Evolutionary conservation across 2,329 filamentous ascomycete species (phyloP).

Genomic region (Microdochium bolleyi): DNA sequence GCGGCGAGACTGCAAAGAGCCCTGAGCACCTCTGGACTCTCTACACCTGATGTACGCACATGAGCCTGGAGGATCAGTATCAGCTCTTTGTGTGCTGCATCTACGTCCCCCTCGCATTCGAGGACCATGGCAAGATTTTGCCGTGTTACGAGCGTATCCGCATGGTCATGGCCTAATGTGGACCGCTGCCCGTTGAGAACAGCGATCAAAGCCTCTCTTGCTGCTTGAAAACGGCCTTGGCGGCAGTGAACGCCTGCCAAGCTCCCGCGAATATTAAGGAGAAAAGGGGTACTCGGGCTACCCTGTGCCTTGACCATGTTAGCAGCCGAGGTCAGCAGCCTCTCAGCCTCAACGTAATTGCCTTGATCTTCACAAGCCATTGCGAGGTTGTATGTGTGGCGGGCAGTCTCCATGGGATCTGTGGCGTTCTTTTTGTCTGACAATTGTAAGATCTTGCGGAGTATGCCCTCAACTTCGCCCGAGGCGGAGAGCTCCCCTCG

Average conservation of each 20-base stretch:
- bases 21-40: not conserved
- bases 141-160: not conserved
- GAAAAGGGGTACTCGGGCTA: not conserved
- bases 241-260: not conserved
- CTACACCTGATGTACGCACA: not conserved
- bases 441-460: not conserved
- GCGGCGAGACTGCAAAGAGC: not conserved
- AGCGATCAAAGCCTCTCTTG: not conserved
- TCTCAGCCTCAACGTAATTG: not conserved
- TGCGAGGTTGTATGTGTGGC: not conserved
- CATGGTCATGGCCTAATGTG: not conserved
- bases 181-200: not conserved
- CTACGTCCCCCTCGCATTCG: not conserved
- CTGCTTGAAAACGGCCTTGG: not conserved
- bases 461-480: not conserved
- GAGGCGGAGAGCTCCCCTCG: not conserved
- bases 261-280: not conserved
- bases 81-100: not conserved
- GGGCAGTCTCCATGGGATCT: not conserved
- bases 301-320: not conserved
- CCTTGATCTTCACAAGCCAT: not conserved
- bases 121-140: not conserved
- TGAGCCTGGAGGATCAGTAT: not conserved
- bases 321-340: not conserved
- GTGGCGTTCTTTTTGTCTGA: not conserved